Percentiles rank a stretch among this genome's conserved stretches.
phyloP scores from a whole-genome alignment of 2,329 filamentous ascomycete species.

The Penicillium sp. region DNA sequence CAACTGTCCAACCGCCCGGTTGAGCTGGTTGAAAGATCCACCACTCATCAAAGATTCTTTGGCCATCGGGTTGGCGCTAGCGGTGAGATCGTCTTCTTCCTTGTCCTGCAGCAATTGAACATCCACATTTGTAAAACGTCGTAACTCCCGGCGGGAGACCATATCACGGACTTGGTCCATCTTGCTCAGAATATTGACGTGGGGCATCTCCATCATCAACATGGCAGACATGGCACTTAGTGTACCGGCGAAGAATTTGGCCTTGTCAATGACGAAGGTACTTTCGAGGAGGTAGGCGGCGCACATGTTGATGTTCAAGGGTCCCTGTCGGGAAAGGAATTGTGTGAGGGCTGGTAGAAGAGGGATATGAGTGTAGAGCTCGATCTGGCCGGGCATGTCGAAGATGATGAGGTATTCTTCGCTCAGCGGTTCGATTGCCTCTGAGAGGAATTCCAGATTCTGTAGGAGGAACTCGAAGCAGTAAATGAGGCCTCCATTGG shows the following conservation, averaged over 20 bases:
- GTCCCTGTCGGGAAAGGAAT: constrained; percentile 75
- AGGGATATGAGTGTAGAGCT: constrained; percentile 95
- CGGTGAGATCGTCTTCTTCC: constrained; percentile 53
- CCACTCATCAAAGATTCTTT: constrained; percentile 76
- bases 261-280: constrained; percentile 91
- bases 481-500: constrained; percentile 91
- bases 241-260: constrained; percentile 96
- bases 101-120: constrained; percentile 74
- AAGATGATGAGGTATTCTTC: constrained; percentile 98
- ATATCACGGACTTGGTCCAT: constrained; percentile 96
- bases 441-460: constrained; percentile 88
- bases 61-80: constrained; percentile 63
- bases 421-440: constrained; percentile 79
- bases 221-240: constrained; percentile 97
- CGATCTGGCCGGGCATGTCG: constrained; percentile 98
- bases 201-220: constrained; percentile 96
- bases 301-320: constrained; percentile 86
- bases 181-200: constrained; percentile 94
- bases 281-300: constrained; percentile 93
- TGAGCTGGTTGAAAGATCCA: constrained; percentile 77
- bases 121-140: constrained; percentile 87
- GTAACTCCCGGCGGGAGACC: constrained; percentile 82
- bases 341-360: constrained; percentile 83
- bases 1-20: constrained; percentile 82
- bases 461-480: constrained; percentile 96